Conservation (phyloP, 129 eudicot species). For the Flaveria ramosissima region DNA sequence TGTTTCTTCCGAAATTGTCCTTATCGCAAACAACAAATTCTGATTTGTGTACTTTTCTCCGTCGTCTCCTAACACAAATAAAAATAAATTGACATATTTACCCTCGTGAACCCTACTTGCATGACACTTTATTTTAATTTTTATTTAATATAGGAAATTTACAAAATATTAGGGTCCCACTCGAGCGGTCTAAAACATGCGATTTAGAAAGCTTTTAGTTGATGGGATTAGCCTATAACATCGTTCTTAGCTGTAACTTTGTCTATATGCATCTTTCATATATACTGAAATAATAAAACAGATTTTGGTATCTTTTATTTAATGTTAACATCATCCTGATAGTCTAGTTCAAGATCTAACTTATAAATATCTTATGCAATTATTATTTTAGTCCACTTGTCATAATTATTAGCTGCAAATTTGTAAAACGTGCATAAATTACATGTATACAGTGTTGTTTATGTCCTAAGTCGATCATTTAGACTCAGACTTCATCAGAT, state of each 20-base stretch:
- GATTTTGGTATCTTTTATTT: neutral
- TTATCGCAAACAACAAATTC: neutral
- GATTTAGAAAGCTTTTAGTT: neutral
- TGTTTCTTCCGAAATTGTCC: neutral
- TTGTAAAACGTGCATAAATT: too few species aligned
- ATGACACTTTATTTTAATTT: neutral
- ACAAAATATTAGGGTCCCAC: neutral
- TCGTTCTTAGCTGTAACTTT: neutral
- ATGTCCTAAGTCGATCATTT: too few species aligned
- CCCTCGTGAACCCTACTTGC: neutral
- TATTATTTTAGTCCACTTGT: too few species aligned
- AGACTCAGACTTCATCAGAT: too few species aligned
- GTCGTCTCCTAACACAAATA: neutral
- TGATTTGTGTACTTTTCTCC: neutral
- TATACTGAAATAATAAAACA: neutral
- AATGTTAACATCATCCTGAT: too few species aligned
- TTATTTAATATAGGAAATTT: too few species aligned
- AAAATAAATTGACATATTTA: neutral
- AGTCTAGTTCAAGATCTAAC: too few species aligned
- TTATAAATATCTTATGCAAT: too few species aligned
- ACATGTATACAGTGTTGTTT: too few species aligned
- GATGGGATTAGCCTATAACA: neutral
- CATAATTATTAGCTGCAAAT: too few species aligned
- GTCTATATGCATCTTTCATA: neutral
- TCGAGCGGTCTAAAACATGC: constrained; percentile 2